These are phyloP conservation scores for Trypanosoma rangeli DNA, from an alignment of 208 protist species.

Conservation along the genomic window DNA sequence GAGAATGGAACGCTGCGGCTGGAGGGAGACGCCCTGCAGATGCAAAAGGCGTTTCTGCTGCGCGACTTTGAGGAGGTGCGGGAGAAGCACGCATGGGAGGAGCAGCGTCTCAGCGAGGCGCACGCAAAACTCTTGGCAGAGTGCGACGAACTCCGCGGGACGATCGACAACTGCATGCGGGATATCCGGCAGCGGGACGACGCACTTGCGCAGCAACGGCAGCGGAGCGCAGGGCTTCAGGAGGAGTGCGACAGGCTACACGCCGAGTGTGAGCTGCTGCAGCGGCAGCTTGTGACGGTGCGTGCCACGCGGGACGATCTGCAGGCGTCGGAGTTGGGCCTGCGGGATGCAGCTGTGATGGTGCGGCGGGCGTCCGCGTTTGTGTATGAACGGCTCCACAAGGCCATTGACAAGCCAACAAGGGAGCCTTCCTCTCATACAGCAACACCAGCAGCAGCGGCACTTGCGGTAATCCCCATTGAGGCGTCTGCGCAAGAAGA, in stretches of 20 bases:
- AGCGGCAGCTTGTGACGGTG: neutral
- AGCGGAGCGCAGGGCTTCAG: neutral
- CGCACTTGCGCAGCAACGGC: neutral
- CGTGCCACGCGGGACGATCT: constrained; percentile 11
- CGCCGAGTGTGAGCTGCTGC: neutral
- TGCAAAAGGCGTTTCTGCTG: constrained; percentile 24
- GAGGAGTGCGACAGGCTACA: constrained; percentile 2
- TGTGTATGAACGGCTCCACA: constrained; percentile 2
- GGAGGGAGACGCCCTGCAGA: neutral
- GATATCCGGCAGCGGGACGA: constrained; percentile 10
- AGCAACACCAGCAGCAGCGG: neutral
- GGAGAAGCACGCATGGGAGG: constrained; percentile 26
- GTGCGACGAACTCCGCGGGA: constrained; percentile 27
- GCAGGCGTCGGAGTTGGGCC: neutral
- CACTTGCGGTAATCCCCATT: neutral
- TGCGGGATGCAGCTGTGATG: neutral
- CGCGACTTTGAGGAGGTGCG: constrained; percentile 22
- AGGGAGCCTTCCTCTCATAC: neutral
- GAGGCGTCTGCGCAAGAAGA: neutral
- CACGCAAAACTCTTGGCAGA: constrained; percentile 29
- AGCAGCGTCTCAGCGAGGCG: constrained; percentile 22
- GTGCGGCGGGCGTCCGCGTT: constrained; percentile 2
- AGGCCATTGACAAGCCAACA: neutral
- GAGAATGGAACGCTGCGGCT: constrained; percentile 13
- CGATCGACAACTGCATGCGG: constrained; percentile 24